Conservation (phyloP, 1,284 basidiomycete genomes). For the Ganoderma lingzhi region DNA sequence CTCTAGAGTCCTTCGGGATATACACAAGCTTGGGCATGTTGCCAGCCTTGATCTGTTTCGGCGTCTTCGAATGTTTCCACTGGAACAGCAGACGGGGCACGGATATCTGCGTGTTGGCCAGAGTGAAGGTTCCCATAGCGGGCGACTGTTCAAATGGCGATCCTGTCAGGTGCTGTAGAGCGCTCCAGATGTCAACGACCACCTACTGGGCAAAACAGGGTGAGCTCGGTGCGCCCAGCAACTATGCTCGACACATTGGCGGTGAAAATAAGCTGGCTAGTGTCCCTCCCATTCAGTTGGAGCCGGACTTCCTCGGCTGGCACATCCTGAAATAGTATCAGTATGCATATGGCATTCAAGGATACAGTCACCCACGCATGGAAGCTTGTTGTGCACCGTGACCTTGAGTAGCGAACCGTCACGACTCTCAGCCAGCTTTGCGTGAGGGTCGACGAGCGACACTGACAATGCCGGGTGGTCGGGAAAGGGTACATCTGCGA, state of each 20-base stretch:
- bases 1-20: conserved; percentile 65
- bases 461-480: conserved; percentile 75
- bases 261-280: conserved; percentile 60
- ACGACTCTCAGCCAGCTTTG: conserved; percentile 57
- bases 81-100: conserved; percentile 66
- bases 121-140: conserved; percentile 64
- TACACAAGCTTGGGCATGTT: conserved; percentile 62
- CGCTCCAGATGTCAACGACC: background rate
- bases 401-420: conserved; percentile 74
- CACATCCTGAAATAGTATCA: conserved; percentile 49
- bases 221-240: conserved; percentile 63
- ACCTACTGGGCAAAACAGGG: conserved; percentile 74
- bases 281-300: conserved; percentile 62
- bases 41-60: conserved; percentile 53
- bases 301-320: conserved; percentile 60
- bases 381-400: conserved; percentile 67
- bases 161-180: background rate
- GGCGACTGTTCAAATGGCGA: conserved; percentile 58
- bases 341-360: conserved; percentile 3
- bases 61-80: conserved; percentile 53
- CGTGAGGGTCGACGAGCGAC: conserved; percentile 49
- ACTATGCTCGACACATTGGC: conserved; percentile 47
- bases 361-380: conserved; percentile 64
- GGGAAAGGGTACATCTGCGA: conserved; percentile 66
- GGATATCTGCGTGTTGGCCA: conserved; percentile 67